phyloP scores from a whole-genome alignment of 2,329 filamentous ascomycete genomes.

The Phyllosticta citrichinensis region DNA sequence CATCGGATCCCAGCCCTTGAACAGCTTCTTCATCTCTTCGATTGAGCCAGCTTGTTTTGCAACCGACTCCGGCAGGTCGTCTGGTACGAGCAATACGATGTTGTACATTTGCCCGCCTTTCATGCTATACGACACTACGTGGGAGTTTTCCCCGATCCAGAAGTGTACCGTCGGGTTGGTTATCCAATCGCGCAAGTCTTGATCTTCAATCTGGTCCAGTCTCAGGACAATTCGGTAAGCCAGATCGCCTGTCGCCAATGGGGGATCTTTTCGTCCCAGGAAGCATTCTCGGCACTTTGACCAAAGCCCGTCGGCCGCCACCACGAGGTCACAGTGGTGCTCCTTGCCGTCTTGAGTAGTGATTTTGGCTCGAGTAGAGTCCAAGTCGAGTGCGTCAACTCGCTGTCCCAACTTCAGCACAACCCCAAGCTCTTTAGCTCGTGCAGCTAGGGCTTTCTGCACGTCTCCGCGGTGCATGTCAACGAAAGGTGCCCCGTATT shows the following conservation, averaged over 20 bases:
- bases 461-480: conserved; percentile 55
- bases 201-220: conserved; percentile 42
- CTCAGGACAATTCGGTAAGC: conserved; percentile 53
- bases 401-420: conserved; percentile 39
- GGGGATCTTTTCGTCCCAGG: conserved; percentile 36
- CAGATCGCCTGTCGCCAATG: conserved; percentile 52
- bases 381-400: conserved; percentile 41
- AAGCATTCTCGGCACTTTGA: conserved; percentile 45
- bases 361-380: conserved; percentile 28
- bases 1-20: conserved; percentile 56
- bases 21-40: conserved; percentile 51
- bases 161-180: conserved; percentile 44
- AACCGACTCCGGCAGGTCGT: conserved; percentile 48
- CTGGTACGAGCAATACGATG: conserved; percentile 55
- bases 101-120: conserved; percentile 52
- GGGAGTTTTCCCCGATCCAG: conserved; percentile 54
- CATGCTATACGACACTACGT: conserved; percentile 54
- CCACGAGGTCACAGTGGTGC: conserved; percentile 44
- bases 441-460: conserved; percentile 42
- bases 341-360: conserved; percentile 31
- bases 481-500: conserved; percentile 48
- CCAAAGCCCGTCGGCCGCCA: conserved; percentile 57
- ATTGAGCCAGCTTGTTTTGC: conserved; percentile 43
- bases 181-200: conserved; percentile 43
- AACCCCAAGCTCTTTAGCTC: conserved; percentile 46